Percentiles rank a stretch among this genome's conserved stretches.
Conservation (phyloP, 768 basidiomycete species). For the Trametopsis cervina region DNA sequence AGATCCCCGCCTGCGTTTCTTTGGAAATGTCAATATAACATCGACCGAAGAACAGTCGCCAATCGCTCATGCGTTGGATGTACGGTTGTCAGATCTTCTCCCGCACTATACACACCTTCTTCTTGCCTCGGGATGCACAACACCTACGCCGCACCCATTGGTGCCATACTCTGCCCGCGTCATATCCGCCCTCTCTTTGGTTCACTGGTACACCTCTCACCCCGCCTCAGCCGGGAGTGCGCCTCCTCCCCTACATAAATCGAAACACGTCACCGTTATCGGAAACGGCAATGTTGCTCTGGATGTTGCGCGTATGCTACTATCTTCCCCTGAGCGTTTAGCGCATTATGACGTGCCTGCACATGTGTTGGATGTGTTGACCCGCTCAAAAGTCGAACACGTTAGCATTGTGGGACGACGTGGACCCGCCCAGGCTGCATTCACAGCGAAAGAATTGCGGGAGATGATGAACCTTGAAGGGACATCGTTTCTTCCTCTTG, state of each 20-base stretch:
- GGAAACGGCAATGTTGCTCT: slow-evolving; percentile 95
- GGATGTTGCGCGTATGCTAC: slow-evolving; percentile 85
- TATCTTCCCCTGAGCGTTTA: slow-evolving; percentile 60
- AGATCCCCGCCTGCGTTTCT: slow-evolving; percentile 83
- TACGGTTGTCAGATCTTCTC: slow-evolving; percentile 58
- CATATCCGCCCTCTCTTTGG: slow-evolving; percentile 72
- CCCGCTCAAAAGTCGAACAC: slow-evolving; percentile 54
- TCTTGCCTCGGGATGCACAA: slow-evolving; percentile 79
- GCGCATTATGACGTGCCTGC: slow-evolving; percentile 72
- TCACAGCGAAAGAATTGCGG: slow-evolving; percentile 88
- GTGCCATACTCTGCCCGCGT: slow-evolving; percentile 43
- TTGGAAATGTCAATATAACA: slow-evolving; percentile 77
- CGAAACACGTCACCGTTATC: slow-evolving; percentile 73
- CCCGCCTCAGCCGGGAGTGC: slow-evolving; percentile 48
- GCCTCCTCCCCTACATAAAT: slow-evolving; percentile 57
- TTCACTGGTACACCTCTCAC: slow-evolving; percentile 96
- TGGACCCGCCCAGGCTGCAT: slow-evolving; percentile 84
- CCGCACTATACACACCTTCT: slow-evolving; percentile 79
- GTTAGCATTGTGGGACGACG: slow-evolving; percentile 82
- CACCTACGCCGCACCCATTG: slow-evolving; percentile 51
- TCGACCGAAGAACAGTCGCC: slow-evolving; percentile 23
- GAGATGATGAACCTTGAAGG: slow-evolving; percentile 66
- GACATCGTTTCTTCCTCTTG: slow-evolving; percentile 60
- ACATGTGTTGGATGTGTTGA: slow-evolving; percentile 62
- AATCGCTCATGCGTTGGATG: slow-evolving; percentile 44